Base-by-base conservation (phyloP, 2,329 filamentous ascomycete species). In the Xylariomycetidae sp. region DNA sequence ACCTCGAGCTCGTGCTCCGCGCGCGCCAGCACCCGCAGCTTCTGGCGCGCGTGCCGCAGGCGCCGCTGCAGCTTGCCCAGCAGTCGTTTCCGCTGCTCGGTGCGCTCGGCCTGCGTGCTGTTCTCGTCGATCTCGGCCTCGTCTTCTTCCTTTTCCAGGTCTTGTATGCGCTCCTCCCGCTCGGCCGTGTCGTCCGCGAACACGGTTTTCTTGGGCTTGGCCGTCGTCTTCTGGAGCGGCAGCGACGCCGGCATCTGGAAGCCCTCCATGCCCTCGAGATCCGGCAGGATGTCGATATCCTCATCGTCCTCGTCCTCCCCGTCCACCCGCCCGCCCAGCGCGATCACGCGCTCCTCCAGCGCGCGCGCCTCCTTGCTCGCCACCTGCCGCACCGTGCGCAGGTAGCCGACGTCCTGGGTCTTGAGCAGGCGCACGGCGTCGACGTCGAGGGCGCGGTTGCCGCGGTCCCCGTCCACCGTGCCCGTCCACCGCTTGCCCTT, bases 351-450 rank as follows among this genome's bases (percentile, higher is more conserved):
- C 56, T 75, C 65, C 58, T 79, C 69, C 17, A 82, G 52, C 33
- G 49, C 57, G 25, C 63, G 61, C 2, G 79, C 69, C 44, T 82
- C 74, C 50, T 79, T 79, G 37, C 61, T 52, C 4, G 72, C 65
- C 17, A 77, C 65, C 44, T 78, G 79, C 36, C 73, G 64, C 65
- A 76, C 72, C 15, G 76, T 79, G 40, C 79, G 63, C 17, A 82
- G 54, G 52, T 83, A 83, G 3, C 72, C 77, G 19, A 79, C 55
- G 49, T 84, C 79, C 57, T 84, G 79, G 2, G 78, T 83, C 64
- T 83, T 84, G 42, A 82, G 68, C 15, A 82, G 60, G 14, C 78
- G 65, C 16, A 78, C 74, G 1, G 68, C 67, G 15, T 82, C 74
- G 23, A 74, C 53, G 30, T 70, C 65, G 53, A 83, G 51, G 4